Evolutionary conservation across 495 filamentous ascomycete genomes (phyloP).

Genomic region (Letharia columbiana): DNA sequence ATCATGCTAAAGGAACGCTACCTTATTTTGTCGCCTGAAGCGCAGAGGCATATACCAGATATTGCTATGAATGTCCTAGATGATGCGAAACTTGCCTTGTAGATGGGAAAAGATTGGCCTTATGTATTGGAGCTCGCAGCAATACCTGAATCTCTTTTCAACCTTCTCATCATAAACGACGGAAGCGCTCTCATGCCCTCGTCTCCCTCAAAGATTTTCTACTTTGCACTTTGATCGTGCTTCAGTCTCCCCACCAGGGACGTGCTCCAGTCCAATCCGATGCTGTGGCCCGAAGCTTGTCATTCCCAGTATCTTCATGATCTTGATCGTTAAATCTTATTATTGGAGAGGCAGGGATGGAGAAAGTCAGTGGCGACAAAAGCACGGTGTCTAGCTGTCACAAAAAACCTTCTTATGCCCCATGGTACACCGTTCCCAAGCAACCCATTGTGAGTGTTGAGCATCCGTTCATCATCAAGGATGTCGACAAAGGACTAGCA

Average conservation of each 20-base stretch:
- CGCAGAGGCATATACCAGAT: background rate
- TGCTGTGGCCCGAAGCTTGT: background rate
- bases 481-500: slow-evolving; percentile 71
- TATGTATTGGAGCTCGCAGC: background rate
- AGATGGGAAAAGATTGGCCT: background rate
- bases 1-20: background rate
- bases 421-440: slow-evolving; percentile 52
- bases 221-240: background rate
- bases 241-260: background rate
- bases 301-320: background rate
- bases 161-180: background rate
- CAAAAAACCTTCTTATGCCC: slow-evolving; percentile 26
- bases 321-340: background rate
- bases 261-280: background rate
- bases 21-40: background rate
- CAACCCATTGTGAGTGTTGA: slow-evolving; percentile 68
- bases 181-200: background rate
- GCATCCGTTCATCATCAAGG: slow-evolving; percentile 75
- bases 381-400: background rate
- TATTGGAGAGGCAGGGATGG: background rate
- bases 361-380: background rate
- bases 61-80: background rate
- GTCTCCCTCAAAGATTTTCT: background rate
- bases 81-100: background rate
- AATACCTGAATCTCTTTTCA: background rate